A percentile compares a stretch with the other conserved stretches of the same genome.
Conservation (phyloP, 2,329 filamentous ascomycete genomes). For the Didymellaceae sp. region DNA sequence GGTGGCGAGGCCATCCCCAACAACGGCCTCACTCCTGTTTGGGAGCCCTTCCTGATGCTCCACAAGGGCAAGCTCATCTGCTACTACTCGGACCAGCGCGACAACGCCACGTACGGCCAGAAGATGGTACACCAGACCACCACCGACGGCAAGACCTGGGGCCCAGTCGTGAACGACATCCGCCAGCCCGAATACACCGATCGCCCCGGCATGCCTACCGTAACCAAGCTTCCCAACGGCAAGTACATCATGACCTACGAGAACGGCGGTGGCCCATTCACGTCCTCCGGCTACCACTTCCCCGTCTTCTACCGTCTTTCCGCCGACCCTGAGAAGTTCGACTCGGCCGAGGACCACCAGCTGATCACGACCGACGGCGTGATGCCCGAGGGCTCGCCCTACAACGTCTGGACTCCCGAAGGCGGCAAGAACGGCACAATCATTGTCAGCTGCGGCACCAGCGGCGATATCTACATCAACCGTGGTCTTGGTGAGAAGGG, state of each 20-base stretch:
- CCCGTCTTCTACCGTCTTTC: constrained; percentile 62
- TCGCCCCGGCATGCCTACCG: constrained; percentile 72
- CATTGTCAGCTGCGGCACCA: constrained; percentile 53
- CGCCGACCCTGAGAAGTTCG: constrained; percentile 56
- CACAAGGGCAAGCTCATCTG: constrained; percentile 66
- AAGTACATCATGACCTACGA: constrained; percentile 71
- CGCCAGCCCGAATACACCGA: constrained; percentile 66
- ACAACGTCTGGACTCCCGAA: constrained; percentile 59
- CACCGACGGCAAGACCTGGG: constrained; percentile 66
- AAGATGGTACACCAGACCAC: constrained; percentile 71
- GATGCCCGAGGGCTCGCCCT: constrained; percentile 56
- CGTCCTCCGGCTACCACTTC: constrained; percentile 49
- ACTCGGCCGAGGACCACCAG: constrained; percentile 48
- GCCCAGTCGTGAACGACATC: constrained; percentile 66
- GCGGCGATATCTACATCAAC: constrained; percentile 56
- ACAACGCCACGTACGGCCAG: constrained; percentile 66
- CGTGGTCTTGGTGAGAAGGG: constrained; percentile 51
- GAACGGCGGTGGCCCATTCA: constrained; percentile 58
- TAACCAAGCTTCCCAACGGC: constrained; percentile 64
- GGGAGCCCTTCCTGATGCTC: constrained; percentile 72
- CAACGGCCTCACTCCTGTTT: constrained; percentile 72
- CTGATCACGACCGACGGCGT: constrained; percentile 56
- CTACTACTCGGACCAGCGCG: constrained; percentile 76
- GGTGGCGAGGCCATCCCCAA: constrained; percentile 68
- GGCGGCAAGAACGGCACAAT: constrained; percentile 59